These are phyloP conservation scores for Leccinum olivaceopallidum DNA, from an alignment of 768 basidiomycete species.

Conservation along the genomic window DNA sequence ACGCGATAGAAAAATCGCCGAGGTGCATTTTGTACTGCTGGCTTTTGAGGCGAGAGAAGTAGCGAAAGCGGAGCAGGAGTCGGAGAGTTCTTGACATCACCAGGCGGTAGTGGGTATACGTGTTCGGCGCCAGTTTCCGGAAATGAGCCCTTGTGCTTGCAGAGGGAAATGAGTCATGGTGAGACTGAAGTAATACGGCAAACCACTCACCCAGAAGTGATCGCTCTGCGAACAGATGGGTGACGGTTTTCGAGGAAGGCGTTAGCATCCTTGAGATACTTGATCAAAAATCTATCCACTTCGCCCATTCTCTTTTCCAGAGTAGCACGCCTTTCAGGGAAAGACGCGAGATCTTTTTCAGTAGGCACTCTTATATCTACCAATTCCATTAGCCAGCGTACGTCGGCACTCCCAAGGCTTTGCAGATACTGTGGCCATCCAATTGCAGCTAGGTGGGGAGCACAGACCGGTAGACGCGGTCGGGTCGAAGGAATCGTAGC, in stretches of 20 bases:
- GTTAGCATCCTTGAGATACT: constrained; percentile 1
- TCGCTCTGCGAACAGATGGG: neutral
- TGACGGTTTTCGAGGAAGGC: neutral
- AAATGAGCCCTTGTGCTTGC: neutral
- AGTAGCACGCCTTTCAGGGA: neutral
- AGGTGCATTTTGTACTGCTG: neutral
- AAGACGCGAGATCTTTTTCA: neutral
- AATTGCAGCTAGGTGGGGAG: neutral
- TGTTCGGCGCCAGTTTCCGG: neutral
- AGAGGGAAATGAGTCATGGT: neutral
- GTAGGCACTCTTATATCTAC: neutral
- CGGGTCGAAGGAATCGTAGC: neutral
- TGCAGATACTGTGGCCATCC: neutral
- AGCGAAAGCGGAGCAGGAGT: neutral
- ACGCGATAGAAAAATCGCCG: neutral
- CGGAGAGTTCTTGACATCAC: neutral
- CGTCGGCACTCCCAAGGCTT: neutral
- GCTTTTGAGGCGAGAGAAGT: too few relatives aligned
- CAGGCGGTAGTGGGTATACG: neutral
- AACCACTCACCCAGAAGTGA: neutral
- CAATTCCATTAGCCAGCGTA: neutral
- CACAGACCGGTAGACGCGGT: neutral
- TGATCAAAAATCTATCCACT: neutral
- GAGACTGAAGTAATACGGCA: neutral
- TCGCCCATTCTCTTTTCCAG: neutral